phyloP scores from a whole-genome alignment of 2,329 filamentous ascomycete genomes.

The Penicillium sp. region DNA sequence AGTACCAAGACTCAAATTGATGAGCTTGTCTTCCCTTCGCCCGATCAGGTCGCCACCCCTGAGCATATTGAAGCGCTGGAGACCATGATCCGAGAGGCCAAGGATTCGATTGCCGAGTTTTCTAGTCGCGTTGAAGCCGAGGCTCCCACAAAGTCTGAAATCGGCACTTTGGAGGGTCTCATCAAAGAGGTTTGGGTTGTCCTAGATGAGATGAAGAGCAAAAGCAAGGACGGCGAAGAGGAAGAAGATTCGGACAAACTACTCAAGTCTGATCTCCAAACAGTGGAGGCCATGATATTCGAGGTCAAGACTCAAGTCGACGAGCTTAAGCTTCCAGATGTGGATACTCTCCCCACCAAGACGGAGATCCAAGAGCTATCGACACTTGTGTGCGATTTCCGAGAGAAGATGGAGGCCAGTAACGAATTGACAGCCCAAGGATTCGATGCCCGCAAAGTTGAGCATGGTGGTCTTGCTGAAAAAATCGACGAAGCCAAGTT shows the following conservation, averaged over 20 bases:
- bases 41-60: conserved; percentile 63
- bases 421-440: conserved; percentile 73
- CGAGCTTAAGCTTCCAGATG: conserved; percentile 67
- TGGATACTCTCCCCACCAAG: conserved; percentile 69
- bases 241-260: conserved; percentile 59
- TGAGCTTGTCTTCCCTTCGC: conserved; percentile 65
- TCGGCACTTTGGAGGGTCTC: conserved; percentile 72
- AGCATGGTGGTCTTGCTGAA: conserved; percentile 74
- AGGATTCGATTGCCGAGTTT: conserved; percentile 67
- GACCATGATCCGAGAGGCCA: conserved; percentile 69
- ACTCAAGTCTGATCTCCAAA: conserved; percentile 77
- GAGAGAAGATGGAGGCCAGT: conserved; percentile 62
- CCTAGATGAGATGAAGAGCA: conserved; percentile 66
- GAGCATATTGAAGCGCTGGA: conserved; percentile 64
- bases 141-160: conserved; percentile 73
- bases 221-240: conserved; percentile 40
- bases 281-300: conserved; percentile 75
- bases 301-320: conserved; percentile 80
- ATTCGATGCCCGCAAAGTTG: conserved; percentile 78
- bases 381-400: conserved; percentile 67
- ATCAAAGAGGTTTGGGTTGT: conserved; percentile 72
- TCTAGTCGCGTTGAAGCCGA: conserved; percentile 64
- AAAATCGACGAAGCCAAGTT: conserved; percentile 75
- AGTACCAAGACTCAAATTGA: conserved; percentile 89
- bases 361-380: conserved; percentile 71